Percentiles rank a stretch among this genome's conserved stretches.
These are phyloP conservation scores for Tetrahymena thermophila DNA, from an alignment of 73 alveolate genomes.

Conservation along the genomic window DNA sequence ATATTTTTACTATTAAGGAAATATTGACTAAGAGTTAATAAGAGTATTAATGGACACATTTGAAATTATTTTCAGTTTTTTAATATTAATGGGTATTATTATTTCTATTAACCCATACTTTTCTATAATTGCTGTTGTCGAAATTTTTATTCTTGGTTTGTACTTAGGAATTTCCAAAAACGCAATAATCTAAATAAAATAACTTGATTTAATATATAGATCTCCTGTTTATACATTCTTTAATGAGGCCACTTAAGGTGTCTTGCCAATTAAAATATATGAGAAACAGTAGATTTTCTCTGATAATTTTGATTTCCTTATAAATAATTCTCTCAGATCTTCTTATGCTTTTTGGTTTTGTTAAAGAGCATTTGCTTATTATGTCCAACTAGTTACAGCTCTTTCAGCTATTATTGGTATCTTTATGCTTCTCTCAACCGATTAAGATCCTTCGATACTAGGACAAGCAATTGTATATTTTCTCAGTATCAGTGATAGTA, in stretches of 20 bases:
- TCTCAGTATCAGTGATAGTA: neutral
- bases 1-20: neutral
- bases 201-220: slow-evolving; percentile 15
- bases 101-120: slow-evolving; percentile 9
- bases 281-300: neutral
- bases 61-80: slow-evolving; percentile 8
- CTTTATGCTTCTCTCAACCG: neutral
- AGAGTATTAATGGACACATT: neutral
- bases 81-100: neutral
- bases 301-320: neutral
- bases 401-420: neutral
- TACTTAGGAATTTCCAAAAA: neutral
- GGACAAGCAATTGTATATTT: neutral
- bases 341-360: neutral
- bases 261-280: neutral
- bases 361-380: slow-evolving; percentile 8
- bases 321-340: neutral
- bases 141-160: neutral
- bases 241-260: neutral
- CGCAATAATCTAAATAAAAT: neutral
- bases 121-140: neutral
- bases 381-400: neutral
- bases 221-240: slow-evolving; percentile 18
- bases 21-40: neutral
- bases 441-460: neutral